Base-by-base conservation (phyloP, 1,139 yeast species). In the Yamadazyma dendronema region DNA sequence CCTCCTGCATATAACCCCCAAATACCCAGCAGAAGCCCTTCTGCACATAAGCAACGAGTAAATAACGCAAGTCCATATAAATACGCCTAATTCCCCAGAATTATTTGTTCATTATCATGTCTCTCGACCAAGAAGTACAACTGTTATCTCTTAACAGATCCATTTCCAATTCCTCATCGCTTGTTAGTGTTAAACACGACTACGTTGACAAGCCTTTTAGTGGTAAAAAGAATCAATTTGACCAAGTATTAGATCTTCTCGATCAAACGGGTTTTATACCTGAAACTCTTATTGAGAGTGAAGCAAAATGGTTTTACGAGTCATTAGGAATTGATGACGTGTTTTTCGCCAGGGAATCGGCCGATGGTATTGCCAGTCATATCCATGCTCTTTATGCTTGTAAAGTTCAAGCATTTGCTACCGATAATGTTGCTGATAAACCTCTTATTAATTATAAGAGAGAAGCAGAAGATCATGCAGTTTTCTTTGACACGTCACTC, bases 191-290 rank as follows among this genome's bases (percentile, higher is more conserved):
- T 42, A 67, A 65, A 44, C 71, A 62, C 25, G 96, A 89, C 44
- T 89, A 90, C 66, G 78, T 79, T 43, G 78, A 84, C 37, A 71
- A 79, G 34, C 84, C 87, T 4, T 90, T 88, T 56, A 76, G 80
- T 28, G 96, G 94, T 28, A 88, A 87, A 58, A 84, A 82, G 52
- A 75, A 77, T 40, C 97, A 92, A 60, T 75, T 82, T 57, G 92
- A 82, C 44, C 74, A 78, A 39, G 96, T 92, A 30, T 77, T 88
- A 63, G 96, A 88, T 57, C 74, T 81, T 35, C 69, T 92, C 44
- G 96, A 88, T 57, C 72, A 77, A 42, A 80, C 84, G 34, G 97
- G 97, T 0, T 86, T 90, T 55, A 85, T 92, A 42, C 98, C 97
- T 10, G 96, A 87, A 53, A 65, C 78, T 37, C 70, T 88, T 51